phyloP scores from a whole-genome alignment of 352 stramenopile genomes.

The Phytophthora niederhauseri region DNA sequence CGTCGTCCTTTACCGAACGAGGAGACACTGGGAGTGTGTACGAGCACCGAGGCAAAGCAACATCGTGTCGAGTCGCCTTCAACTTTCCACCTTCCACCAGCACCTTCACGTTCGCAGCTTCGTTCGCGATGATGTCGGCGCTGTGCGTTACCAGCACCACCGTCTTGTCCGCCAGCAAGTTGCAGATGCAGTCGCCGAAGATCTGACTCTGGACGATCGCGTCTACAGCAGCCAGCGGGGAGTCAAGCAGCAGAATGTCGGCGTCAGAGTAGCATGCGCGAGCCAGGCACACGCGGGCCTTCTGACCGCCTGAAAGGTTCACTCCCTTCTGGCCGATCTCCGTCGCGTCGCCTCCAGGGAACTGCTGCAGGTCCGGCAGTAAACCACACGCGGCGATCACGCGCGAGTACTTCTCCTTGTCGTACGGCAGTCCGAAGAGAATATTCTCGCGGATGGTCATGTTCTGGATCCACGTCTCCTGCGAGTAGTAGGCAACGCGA shows the following conservation, averaged over 20 bases:
- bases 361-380: constrained; percentile 79
- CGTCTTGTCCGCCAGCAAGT: constrained; percentile 51
- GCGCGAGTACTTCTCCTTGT: constrained; percentile 48
- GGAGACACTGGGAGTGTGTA: constrained; percentile 19
- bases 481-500: constrained; percentile 69
- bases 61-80: constrained; percentile 20
- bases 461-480: constrained; percentile 96
- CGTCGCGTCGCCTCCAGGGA: constrained; percentile 89
- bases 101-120: constrained; percentile 36
- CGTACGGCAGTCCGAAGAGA: constrained; percentile 83
- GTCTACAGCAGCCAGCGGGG: constrained; percentile 93
- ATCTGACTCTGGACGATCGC: constrained; percentile 92
- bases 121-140: constrained; percentile 60
- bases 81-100: constrained; percentile 32
- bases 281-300: constrained; percentile 75
- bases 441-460: constrained; percentile 94
- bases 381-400: constrained; percentile 85
- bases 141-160: constrained; percentile 94
- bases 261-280: constrained; percentile 67
- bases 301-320: constrained; percentile 95
- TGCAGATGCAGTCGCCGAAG: constrained; percentile 62
- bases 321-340: constrained; percentile 96
- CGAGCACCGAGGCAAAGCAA: constrained; percentile 11
- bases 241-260: constrained; percentile 89
- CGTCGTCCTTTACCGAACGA: constrained; percentile 2